A percentile compares a stretch with the other conserved stretches of the same genome.
phyloP scores from a whole-genome alignment of 352 stramenopile genomes.

The Phytophthora tubulina region DNA sequence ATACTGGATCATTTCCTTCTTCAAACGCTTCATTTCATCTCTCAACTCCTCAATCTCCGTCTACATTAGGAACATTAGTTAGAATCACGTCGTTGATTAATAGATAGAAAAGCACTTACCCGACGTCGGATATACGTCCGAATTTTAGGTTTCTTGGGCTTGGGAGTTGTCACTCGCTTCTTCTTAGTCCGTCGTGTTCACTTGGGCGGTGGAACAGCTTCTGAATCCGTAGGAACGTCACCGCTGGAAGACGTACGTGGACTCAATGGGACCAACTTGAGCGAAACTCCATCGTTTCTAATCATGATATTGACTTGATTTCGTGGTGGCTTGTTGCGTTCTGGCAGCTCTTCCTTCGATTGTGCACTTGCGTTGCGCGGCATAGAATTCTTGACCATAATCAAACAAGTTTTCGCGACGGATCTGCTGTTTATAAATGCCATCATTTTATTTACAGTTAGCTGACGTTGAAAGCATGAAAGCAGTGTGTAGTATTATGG shows the following conservation, averaged over 20 bases:
- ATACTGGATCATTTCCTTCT: constrained; percentile 17
- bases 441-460: too few relatives aligned
- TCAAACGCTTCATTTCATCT: constrained; percentile 26
- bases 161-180: background rate
- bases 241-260: background rate
- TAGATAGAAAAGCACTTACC: background rate
- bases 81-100: background rate
- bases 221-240: background rate
- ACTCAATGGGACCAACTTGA: too few relatives aligned
- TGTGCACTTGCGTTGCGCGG: background rate
- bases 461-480: too few relatives aligned
- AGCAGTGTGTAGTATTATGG: too few relatives aligned
- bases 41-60: constrained; percentile 25
- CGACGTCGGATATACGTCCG: constrained; percentile 23
- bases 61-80: background rate
- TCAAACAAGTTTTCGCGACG: background rate
- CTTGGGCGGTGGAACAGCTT: background rate
- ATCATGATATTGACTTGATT: constrained; percentile 12
- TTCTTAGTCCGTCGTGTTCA: background rate
- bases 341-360: background rate
- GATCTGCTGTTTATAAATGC: background rate
- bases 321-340: background rate
- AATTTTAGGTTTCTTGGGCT: constrained; percentile 24
- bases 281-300: background rate
- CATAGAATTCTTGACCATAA: constrained; percentile 3